Evolutionary conservation across 2,329 filamentous ascomycete genomes (phyloP).

Genomic region (Fusarium mexicanum): DNA sequence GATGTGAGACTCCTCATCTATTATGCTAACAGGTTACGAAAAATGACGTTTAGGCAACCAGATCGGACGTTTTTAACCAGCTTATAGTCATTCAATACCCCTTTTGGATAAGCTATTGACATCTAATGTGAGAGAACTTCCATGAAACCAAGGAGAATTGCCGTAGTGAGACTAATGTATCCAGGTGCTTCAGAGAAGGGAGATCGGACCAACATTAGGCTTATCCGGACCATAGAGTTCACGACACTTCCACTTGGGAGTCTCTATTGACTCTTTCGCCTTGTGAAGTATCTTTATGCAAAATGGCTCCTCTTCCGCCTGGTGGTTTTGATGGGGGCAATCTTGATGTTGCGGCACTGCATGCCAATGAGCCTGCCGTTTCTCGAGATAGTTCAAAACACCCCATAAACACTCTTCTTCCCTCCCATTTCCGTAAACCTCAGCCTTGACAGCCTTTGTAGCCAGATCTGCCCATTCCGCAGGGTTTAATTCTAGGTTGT

Average conservation of each 20-base stretch:
- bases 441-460: background rate
- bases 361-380: background rate
- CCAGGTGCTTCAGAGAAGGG: background rate
- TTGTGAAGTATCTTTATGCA: conserved; percentile 2
- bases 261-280: background rate
- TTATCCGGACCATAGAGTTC: background rate
- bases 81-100: accelerated
- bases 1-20: background rate
- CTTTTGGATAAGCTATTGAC: background rate
- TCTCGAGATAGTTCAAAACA: background rate
- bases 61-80: accelerated
- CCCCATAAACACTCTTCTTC: background rate
- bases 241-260: background rate
- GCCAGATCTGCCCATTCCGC: background rate
- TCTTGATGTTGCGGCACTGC: background rate
- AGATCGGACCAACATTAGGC: background rate
- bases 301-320: background rate
- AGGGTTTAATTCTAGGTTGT: background rate
- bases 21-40: background rate
- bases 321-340: background rate
- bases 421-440: background rate
- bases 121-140: too few species aligned
- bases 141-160: too few species aligned
- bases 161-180: too few species aligned
- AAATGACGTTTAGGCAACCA: background rate